phyloP scores from a whole-genome alignment of 2,329 filamentous ascomycete genomes.

The Alternaria arborescens region DNA sequence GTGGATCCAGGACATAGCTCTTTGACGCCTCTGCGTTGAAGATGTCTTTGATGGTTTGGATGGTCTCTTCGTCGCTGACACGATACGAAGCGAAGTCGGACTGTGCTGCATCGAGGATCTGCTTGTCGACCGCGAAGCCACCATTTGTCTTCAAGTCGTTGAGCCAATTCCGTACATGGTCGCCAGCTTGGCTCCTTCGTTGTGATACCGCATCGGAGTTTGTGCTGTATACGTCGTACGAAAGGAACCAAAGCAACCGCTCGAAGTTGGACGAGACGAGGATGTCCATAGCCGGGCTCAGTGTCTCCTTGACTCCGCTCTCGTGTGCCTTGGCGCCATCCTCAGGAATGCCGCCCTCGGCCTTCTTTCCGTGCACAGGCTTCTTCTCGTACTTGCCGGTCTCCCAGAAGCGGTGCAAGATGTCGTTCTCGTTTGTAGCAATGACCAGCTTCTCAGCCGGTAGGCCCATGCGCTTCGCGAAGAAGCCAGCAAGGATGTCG shows the following conservation, averaged over 20 bases:
- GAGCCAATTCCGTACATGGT: conserved; percentile 81
- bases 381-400: conserved; percentile 90
- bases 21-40: conserved; percentile 59
- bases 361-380: conserved; percentile 65
- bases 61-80: conserved; percentile 63
- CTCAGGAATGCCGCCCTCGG: conserved; percentile 62
- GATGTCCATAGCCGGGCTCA: conserved; percentile 97
- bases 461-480: conserved; percentile 88
- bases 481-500: conserved; percentile 92
- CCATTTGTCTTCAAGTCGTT: conserved; percentile 80
- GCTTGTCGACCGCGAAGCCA: conserved; percentile 80
- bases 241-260: conserved; percentile 90
- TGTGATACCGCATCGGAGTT: conserved; percentile 53
- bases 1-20: conserved; percentile 87
- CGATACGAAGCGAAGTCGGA: conserved; percentile 82
- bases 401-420: conserved; percentile 93
- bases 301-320: conserved; percentile 85
- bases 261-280: conserved; percentile 97
- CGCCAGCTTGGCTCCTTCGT: conserved; percentile 65
- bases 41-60: conserved; percentile 57
- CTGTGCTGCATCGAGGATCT: conserved; percentile 75
- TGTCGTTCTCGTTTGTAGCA: conserved; percentile 97
- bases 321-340: conserved; percentile 70
- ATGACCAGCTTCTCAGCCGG: conserved; percentile 88
- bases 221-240: conserved; percentile 62